Evolutionary conservation across 192 early-diverging fungal genomes (phyloP), one percentile per base, ranked within the genome.

Genomic region (Dimargaris cristalligena): DNA sequence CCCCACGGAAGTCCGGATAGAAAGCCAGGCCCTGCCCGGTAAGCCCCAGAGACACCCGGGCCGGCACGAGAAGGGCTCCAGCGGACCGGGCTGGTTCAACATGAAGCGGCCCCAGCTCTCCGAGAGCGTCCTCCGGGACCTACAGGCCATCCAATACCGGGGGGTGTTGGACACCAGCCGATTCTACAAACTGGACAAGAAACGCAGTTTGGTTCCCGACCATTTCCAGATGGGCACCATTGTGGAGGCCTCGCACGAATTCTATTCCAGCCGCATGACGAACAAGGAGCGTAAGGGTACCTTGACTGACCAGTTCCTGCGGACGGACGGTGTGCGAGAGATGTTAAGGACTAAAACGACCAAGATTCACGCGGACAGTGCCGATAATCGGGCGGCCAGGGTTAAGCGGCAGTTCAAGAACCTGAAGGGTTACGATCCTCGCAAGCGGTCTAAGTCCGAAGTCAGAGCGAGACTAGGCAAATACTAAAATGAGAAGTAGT

Each of bases 191-290:
- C 83, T 86, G 57, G 83, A 80, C 34, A 77, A 78, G 51, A 66
- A 69, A 2, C 64, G 72, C 23, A 75, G 76, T 22, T 72, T 66
- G 20, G 62, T 85, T 16, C 92, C 95, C 31, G 94, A 90, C 63
- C 89, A 87, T 66, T 95, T 99, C 76, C 89, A 97, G 65, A 76
- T 91, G 34, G 95, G 93, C n/a, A 94, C 89, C 0, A 75, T 99
- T 28, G 67, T 97, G 13, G 88, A 90, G 55, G 87, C 85, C 9
- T 80, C 88, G 25, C 82, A 85, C 1, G 92, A 96, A 61, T 93
- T 87, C 68, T 91, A 81, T 66, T 86, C 87, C n/a, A 75, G 79
- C 4, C 80, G 95, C n/a, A 35, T 96, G 58, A 85, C 83, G 2
- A 81, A 78, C 65, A 89, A 89, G 72, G 89, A 97, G 60, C 81